These are phyloP conservation scores for Trichoderma aggressivum DNA, from an alignment of 2,329 filamentous ascomycete species.

Conservation along the genomic window DNA sequence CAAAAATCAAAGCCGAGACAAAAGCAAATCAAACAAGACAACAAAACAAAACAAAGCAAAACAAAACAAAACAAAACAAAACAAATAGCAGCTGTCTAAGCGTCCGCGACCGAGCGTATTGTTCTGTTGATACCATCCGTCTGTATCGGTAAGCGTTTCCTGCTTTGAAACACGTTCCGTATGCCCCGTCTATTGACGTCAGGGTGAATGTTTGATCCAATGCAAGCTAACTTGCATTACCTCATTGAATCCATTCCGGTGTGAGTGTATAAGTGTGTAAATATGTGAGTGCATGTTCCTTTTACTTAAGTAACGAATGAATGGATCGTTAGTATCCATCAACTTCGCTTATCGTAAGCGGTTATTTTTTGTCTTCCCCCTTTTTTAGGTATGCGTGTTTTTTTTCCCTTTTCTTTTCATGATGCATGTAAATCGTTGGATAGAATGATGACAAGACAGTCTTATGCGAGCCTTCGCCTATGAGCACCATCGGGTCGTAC, in stretches of 20 bases:
- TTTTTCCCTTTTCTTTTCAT: background rate
- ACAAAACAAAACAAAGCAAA: conserved; percentile 13
- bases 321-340: background rate
- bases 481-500: conserved; percentile 45
- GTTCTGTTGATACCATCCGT: conserved; percentile 11
- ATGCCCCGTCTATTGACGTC: background rate
- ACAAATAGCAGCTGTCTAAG: conserved; percentile 7
- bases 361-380: background rate
- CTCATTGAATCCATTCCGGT: background rate
- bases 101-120: background rate
- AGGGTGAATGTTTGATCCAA: background rate
- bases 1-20: background rate
- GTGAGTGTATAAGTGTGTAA: background rate
- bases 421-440: background rate
- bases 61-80: conserved; percentile 12
- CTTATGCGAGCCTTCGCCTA: conserved; percentile 36
- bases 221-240: background rate
- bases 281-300: background rate
- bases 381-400: background rate
- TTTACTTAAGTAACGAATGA: background rate
- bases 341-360: background rate
- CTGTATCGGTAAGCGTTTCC: background rate
- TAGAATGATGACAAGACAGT: background rate
- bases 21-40: background rate
- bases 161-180: conserved; percentile 3